These are phyloP conservation scores for Debaryomyces fabryi DNA, from an alignment of 1,139 yeast genomes.

Conservation along the genomic window DNA sequence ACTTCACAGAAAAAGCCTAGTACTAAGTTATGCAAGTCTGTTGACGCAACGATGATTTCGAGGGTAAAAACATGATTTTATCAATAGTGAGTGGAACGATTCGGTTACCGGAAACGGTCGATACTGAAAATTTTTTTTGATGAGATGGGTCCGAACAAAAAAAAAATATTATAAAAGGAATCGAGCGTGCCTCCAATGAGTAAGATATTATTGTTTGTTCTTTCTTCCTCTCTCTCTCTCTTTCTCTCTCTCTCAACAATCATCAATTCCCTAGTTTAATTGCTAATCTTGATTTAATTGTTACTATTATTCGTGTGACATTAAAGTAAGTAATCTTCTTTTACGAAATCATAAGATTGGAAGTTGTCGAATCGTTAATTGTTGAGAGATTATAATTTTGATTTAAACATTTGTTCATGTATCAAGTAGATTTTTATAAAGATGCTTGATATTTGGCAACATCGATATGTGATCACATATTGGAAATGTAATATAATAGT, in stretches of 20 bases:
- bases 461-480: background rate
- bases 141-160: conserved; percentile 2
- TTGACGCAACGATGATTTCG: conserved; percentile 8
- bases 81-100: background rate
- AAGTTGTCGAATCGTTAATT: conserved; percentile 11
- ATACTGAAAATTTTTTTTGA: conserved; percentile 6
- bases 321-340: conserved; percentile 12
- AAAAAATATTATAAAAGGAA: conserved; percentile 11
- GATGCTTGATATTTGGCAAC: background rate
- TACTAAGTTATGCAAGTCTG: conserved; percentile 4
- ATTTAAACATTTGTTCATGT: background rate
- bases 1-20: background rate
- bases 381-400: conserved; percentile 16
- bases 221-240: conserved; percentile 23
- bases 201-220: conserved; percentile 10
- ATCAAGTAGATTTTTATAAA: background rate
- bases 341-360: background rate
- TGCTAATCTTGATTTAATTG: conserved; percentile 18
- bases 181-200: background rate
- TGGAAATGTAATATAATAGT: background rate
- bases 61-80: conserved; percentile 3
- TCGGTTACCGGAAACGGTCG: conserved; percentile 5
- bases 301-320: conserved; percentile 10
- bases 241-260: conserved; percentile 30
- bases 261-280: conserved; percentile 25